Evolutionary conservation across 2,329 filamentous ascomycete genomes (phyloP), one percentile per base, ranked within the genome.

Genomic region (Aureobasidium musti): DNA sequence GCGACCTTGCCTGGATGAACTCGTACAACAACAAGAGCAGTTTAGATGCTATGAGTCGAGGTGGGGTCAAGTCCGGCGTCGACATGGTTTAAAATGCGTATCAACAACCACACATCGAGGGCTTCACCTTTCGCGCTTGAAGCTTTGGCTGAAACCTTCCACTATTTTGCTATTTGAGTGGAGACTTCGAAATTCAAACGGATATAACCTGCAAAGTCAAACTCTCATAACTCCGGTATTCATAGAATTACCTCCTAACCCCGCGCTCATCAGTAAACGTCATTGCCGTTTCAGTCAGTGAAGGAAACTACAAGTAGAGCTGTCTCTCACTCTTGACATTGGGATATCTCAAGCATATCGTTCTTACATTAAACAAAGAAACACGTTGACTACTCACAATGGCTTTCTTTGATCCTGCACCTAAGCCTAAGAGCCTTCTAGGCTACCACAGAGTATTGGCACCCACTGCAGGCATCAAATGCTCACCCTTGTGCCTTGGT

Each of bases 401-500:
- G 69, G 67, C 68, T 52, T 66, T 68, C 66, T 71, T 71, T 49
- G 39, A 52, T 13, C 53, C 57, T 28, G 35, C 65, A 41, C 69
- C 69, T 23, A 66, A 70, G 53, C 69, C 69, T 11, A 54, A 68
- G 52, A 66, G 60, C 39, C 61, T 63, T 8, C 68, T 70, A 1
- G 69, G 65, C 43, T 67, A 68, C 30, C 69, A 69, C 57, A 49
- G 68, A 49, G 60, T 69, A 11, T 52, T 70, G 13, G 60, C 69
- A 26, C 69, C 69, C 5, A 57, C 69, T 33, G 69, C 69, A 10
- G 69, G 67, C 28, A 66, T 69, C 53, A 69, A 68, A 60, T 77
- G 78, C 56, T 77, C 75, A 17, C 78, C 79, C 0, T 71, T 81
- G 45, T 76, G 75, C 50, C 81, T 91, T 1, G 89, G 87, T 13